Conservation (phyloP, 345 rosid species). For the Eucalyptus cloeziana region DNA sequence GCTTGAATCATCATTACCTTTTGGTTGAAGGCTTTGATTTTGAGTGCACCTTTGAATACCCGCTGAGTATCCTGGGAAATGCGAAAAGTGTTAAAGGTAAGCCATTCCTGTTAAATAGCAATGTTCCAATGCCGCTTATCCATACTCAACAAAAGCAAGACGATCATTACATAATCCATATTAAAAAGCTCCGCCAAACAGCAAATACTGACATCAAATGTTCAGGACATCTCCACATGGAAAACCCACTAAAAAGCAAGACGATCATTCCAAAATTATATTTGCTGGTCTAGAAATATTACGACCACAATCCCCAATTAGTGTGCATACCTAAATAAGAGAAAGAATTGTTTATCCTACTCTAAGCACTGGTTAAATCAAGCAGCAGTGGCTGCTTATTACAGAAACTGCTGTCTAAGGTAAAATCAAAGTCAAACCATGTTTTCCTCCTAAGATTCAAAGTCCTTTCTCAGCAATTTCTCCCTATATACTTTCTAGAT, state of each 20-base stretch:
- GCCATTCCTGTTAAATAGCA: not conserved
- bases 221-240: not conserved
- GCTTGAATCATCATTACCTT: slow-evolving; percentile 14
- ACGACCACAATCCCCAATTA: not conserved
- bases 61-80: slow-evolving; percentile 36
- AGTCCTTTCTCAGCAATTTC: not conserved
- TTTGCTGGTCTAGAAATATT: not conserved
- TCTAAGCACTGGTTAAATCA: not conserved
- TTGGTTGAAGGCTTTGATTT: slow-evolving; percentile 36
- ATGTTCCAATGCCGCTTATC: not conserved
- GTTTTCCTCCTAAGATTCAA: not conserved
- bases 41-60: slow-evolving; percentile 46
- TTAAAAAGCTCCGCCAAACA: not conserved
- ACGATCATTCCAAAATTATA: too few relatives aligned
- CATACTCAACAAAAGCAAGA: not conserved
- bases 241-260: not conserved
- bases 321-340: not conserved
- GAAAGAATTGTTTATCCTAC: not conserved
- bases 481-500: not conserved
- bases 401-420: not conserved
- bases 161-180: not conserved
- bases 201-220: not conserved
- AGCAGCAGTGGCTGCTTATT: not conserved
- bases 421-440: not conserved
- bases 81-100: not conserved